Base-by-base conservation (phyloP, 2,329 filamentous ascomycete genomes). In the Fusarium falciforme region DNA sequence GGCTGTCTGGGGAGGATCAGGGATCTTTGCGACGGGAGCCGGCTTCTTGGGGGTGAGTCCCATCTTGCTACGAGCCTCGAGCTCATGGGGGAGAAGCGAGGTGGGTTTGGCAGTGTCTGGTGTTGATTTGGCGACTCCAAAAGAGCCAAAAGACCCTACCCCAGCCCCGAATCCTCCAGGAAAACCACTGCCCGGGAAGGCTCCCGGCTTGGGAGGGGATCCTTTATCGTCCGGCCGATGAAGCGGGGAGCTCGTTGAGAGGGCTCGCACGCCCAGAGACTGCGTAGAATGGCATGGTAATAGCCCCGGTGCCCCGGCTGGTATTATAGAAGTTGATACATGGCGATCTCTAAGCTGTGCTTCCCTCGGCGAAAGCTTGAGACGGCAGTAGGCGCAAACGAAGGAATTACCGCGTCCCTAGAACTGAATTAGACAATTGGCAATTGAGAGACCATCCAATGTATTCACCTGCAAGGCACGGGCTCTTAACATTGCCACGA, bases 401-500 rank as follows among this genome's bases (percentile, higher is more conserved):
- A 84, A 85, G 59, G 80, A 79, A 77, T 81, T 80, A 74, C 79
- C 77, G 69, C 79, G 82, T 76, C 81, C 79, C 84, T 85, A 61
- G 42, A 65, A 8, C 44, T 61, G 49, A 61, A 63, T 71, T 52
- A 73, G 72, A 40, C 40, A 57, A 57, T 64, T 63, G 40, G 12
- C 40, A 20, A 16, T 40, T 49, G 60, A 36, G 47, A 59, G 49
- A 31, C 67, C 80, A 16, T 36, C 38, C 54, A 31, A 49, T 44
- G 47, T 31, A 70, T 80, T 68, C 72, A 85, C 85, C 82, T 82
- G 82, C 77, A 81, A 83, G 76, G 80, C 69, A 71, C 82, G 82
- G 74, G 82, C 81, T 80, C 84, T 84, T 70, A 87, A 83, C 85
- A 87, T 87, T 72, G 75, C 81, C 76, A 74, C 69, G 66, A 67